Conservation (phyloP, 768 basidiomycete genomes). For the Serendipita sp. region DNA sequence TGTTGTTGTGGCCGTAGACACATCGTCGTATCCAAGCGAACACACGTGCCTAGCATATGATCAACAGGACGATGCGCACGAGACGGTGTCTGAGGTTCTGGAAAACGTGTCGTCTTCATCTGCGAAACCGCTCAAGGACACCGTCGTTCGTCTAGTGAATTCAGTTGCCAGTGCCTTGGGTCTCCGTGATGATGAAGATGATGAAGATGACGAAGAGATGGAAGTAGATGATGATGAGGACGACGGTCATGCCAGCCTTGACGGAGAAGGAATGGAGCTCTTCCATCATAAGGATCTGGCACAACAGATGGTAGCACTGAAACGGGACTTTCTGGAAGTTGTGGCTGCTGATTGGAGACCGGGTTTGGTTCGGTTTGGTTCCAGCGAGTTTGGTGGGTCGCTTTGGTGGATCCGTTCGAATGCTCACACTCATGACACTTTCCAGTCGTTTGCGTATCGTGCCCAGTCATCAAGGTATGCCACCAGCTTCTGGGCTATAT, state of each 20-base stretch:
- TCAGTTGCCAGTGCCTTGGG: conserved; percentile 19
- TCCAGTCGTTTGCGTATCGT: conserved; percentile 33
- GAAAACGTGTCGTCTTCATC: conserved; percentile 29
- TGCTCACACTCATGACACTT: background rate
- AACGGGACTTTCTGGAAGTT: conserved; percentile 45
- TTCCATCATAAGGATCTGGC: conserved; percentile 15
- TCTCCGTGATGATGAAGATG: conserved; percentile 19
- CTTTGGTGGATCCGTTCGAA: conserved; percentile 11
- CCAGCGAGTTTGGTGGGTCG: conserved; percentile 27
- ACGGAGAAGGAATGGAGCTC: conserved; percentile 17
- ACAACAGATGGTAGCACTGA: conserved; percentile 5
- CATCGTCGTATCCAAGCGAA: conserved; percentile 46
- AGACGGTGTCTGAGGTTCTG: conserved; percentile 27
- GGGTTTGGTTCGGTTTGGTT: conserved; percentile 36
- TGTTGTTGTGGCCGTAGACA: conserved; percentile 26
- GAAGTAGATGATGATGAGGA: conserved; percentile 27
- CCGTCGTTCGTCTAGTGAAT: conserved; percentile 29
- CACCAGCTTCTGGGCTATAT: conserved; percentile 11
- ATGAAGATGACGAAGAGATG: conserved; percentile 23
- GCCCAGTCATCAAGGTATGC: conserved; percentile 38
- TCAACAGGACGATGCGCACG: conserved; percentile 28
- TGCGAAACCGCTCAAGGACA: conserved; percentile 30
- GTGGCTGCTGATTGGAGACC: conserved; percentile 42
- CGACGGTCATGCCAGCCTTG: conserved; percentile 17
- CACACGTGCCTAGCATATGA: conserved; percentile 45